Conservation (phyloP, 305 asterid species). For the Fraxinus angustifolia region DNA sequence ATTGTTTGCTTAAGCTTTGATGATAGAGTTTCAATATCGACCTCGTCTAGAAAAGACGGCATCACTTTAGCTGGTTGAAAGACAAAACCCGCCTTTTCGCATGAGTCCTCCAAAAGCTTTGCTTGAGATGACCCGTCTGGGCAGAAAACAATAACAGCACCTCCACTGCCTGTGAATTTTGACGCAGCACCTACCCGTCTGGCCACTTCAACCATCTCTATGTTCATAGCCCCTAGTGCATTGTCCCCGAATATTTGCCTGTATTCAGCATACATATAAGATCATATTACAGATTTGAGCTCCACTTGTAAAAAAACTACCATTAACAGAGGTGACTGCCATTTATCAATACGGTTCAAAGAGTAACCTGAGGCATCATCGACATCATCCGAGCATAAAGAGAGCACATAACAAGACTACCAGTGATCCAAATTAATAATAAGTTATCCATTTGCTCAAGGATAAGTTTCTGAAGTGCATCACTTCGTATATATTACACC, state of each 20-base stretch:
- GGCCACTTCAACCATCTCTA: constrained; percentile 78
- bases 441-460: neutral
- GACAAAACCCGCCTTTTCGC: constrained; percentile 52
- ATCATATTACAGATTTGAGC: neutral
- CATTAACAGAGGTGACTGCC: neutral
- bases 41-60: constrained; percentile 47
- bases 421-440: neutral
- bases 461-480: neutral
- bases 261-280: constrained; percentile 4
- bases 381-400: neutral
- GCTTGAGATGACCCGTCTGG: constrained; percentile 77
- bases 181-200: constrained; percentile 77
- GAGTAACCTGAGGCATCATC: neutral
- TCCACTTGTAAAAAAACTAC: neutral
- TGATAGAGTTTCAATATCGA: constrained; percentile 27
- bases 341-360: neutral
- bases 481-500: neutral
- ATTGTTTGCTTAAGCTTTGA: neutral
- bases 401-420: neutral
- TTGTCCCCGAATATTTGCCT: constrained; percentile 79
- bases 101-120: constrained; percentile 58
- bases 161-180: constrained; percentile 95
- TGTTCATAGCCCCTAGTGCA: constrained; percentile 59
- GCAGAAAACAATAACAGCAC: constrained; percentile 78
- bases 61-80: constrained; percentile 50